Conservation (phyloP, 2,329 filamentous ascomycete genomes). For the Trichoderma semiorbis region DNA sequence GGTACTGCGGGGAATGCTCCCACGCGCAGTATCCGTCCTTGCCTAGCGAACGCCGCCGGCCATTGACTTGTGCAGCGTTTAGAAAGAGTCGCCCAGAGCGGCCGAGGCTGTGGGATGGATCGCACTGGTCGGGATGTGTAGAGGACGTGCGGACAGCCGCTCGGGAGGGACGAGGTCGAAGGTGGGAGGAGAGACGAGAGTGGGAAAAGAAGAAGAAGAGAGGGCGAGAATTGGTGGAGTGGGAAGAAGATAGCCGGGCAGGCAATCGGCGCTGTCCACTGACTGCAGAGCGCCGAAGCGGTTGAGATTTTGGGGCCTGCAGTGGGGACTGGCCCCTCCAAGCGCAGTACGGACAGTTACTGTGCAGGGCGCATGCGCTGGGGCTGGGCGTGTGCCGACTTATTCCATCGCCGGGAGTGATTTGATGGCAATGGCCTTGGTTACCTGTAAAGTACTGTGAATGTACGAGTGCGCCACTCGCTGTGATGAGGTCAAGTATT, state of each 20-base stretch:
- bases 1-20: slow-evolving; percentile 57
- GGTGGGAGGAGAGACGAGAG: not conserved
- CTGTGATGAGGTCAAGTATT: not conserved
- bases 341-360: not conserved
- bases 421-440: not conserved
- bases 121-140: not conserved
- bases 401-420: not conserved
- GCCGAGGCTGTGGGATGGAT: not conserved
- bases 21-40: slow-evolving; percentile 55
- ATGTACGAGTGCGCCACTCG: not conserved
- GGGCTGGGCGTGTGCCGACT: not conserved
- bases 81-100: slow-evolving; percentile 14
- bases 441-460: not conserved
- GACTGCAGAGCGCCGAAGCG: slow-evolving; percentile 1
- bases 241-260: slow-evolving; percentile 4
- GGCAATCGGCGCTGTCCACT: slow-evolving; percentile 2
- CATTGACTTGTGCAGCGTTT: slow-evolving; percentile 46
- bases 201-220: not conserved
- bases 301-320: slow-evolving; percentile 1
- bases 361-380: not conserved
- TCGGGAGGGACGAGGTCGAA: slow-evolving; percentile 10
- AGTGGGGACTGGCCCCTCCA: slow-evolving; percentile 12
- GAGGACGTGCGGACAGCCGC: not conserved
- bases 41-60: slow-evolving; percentile 54
- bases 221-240: not conserved